Percentiles rank a stretch among this genome's conserved stretches.
Evolutionary conservation across 1,284 basidiomycete species (phyloP).

Genomic region (Ustilago bromivora): DNA sequence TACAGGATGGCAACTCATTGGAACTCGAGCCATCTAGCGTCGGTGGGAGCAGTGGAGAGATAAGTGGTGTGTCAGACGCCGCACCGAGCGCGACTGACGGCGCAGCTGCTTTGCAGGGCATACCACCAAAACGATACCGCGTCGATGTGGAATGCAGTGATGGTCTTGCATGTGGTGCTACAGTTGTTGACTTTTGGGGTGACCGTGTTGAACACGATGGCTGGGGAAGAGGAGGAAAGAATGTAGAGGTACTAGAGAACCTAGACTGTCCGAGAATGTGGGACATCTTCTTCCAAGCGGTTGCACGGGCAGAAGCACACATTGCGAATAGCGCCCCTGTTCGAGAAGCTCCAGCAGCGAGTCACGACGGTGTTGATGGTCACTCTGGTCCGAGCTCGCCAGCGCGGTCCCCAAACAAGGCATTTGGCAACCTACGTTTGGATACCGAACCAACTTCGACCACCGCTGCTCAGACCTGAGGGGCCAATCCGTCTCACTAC

Average conservation of each 20-base stretch:
- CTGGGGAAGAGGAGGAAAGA: conserved; percentile 57
- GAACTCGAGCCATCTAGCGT: conserved; percentile 17
- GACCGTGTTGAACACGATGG: conserved; percentile 46
- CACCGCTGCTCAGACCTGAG: conserved; percentile 7
- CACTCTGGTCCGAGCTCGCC: conserved; percentile 18
- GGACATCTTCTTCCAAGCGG: conserved; percentile 58
- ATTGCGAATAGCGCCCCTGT: conserved; percentile 20
- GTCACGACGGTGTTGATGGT: conserved; percentile 4
- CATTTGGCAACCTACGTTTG: conserved; percentile 18
- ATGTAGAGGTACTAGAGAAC: conserved; percentile 60
- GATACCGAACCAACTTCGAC: conserved; percentile 12
- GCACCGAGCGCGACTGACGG: conserved; percentile 2
- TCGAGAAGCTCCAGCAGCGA: conserved; percentile 1
- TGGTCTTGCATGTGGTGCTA: conserved; percentile 55
- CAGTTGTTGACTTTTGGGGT: conserved; percentile 62
- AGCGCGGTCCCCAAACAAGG: conserved; percentile 24
- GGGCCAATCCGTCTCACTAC: background rate
- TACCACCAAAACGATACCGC: conserved; percentile 51
- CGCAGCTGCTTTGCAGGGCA: background rate
- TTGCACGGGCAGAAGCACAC: conserved; percentile 52
- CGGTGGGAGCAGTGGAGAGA: conserved; percentile 16
- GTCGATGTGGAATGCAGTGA: conserved; percentile 56
- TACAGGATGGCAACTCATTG: conserved; percentile 19
- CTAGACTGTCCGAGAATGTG: conserved; percentile 56
- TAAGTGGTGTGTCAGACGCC: conserved; percentile 20